Base-by-base conservation (phyloP, 179 eudicot genomes). In the Silene noctiflora region DNA sequence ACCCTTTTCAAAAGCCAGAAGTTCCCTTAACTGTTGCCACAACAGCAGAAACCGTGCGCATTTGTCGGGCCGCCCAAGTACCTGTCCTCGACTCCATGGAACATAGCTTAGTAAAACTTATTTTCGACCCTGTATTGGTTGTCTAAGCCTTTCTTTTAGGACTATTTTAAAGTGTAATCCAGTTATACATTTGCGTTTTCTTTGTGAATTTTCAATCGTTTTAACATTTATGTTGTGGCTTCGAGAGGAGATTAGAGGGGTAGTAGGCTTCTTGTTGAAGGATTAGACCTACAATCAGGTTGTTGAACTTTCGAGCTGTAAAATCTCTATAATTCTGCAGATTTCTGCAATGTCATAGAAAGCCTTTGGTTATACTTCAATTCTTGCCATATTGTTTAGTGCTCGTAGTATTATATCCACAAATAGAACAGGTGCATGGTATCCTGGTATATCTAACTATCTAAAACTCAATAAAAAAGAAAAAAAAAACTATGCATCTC, bases 351-450 rank as follows among this genome's bases (percentile, higher is more conserved):
- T 48, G 12, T 51, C 60, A 51, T 24, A 48, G 39, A 70, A 6
- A 48, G 3, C 60, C 73, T 39, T 70, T 48, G 33, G 14, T 25
- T 69, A 9, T 70, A 48, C 73, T 48, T 70, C 13, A 20, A 44
- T 19, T 44, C 58, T 10, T 20, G 72, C 17, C 56, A 12, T 20
- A 42, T 10, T n/a, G 71, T 68, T 42, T 68, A 19, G 72, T 69
- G 20, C 56, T 42, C 33, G 33, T 29, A 29, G 33, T 29, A 29
- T 1, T 29, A 29, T 29, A 29, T 29, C 33, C 33, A 29, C 33
- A 29, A 29, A 29, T 29, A 29, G 33, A 4, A 29, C 1, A 29
- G 33, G 33, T 29, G 33, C 3, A 29, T 29, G 3, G 33, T 29
- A 29, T 3, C 33, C 1, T 29, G 3, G 33, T 29, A 29, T 29